Evolutionary conservation across 768 basidiomycete species (phyloP).

Genomic region (Mycena rebaudengoi): DNA sequence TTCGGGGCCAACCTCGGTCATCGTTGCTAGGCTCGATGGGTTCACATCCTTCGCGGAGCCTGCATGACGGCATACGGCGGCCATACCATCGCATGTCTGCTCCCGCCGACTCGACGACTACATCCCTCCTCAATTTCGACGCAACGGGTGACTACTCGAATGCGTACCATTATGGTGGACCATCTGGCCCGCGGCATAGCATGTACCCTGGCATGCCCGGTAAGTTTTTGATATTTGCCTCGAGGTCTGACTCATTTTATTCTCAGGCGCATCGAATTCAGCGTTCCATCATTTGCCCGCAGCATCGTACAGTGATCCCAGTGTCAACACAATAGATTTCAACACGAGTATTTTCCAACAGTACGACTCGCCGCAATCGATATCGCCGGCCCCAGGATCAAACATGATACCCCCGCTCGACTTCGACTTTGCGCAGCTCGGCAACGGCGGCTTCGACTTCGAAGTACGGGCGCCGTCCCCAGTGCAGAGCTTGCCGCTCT

Average conservation of each 20-base stretch:
- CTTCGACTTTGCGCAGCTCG: conserved; percentile 44
- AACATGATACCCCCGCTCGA: conserved; percentile 30
- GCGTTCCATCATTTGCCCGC: conserved; percentile 47
- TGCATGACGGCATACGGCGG: conserved; percentile 28
- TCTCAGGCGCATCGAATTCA: conserved; percentile 47
- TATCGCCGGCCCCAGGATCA: conserved; percentile 34
- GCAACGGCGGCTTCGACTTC: conserved; percentile 44
- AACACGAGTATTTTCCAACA: conserved; percentile 17
- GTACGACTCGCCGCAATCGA: conserved; percentile 21
- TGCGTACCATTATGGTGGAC: conserved; percentile 28
- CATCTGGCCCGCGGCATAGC: conserved; percentile 33
- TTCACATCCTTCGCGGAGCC: conserved; percentile 6
- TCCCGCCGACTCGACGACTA: conserved; percentile 41
- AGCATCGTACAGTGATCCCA: conserved; percentile 44
- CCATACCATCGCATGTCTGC: conserved; percentile 36
- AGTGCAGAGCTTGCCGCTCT: conserved; percentile 30
- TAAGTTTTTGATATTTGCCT: conserved; percentile 34
- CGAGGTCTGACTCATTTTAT: conserved; percentile 25
- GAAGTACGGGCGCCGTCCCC: conserved; percentile 37
- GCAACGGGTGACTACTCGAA: conserved; percentile 17
- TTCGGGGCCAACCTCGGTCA: conserved; percentile 82
- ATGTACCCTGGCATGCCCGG: conserved; percentile 55
- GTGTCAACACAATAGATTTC: conserved; percentile 33
- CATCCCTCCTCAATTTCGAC: conserved; percentile 26
- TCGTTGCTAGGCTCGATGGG: conserved; percentile 52